Percentiles rank a stretch among this genome's conserved stretches.
These are phyloP conservation scores for Mycena vulgaris DNA, from an alignment of 768 basidiomycete genomes.

Conservation along the genomic window DNA sequence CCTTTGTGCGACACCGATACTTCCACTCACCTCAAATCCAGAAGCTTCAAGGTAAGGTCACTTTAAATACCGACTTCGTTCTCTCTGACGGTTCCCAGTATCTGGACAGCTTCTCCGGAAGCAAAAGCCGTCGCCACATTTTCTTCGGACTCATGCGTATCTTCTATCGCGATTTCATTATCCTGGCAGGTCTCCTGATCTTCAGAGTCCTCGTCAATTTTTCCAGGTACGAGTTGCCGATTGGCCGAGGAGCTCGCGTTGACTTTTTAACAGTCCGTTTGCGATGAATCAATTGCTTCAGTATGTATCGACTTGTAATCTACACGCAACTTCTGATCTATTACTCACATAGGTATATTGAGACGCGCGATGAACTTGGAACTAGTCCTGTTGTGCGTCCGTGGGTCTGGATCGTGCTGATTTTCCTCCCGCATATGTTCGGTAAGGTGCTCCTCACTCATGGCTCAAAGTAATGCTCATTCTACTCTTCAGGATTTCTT, in stretches of 20 bases:
- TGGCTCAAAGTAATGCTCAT: neutral
- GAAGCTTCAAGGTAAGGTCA: slow-evolving; percentile 48
- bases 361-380: slow-evolving; percentile 50
- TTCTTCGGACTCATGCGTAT: slow-evolving; percentile 60
- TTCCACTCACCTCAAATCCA: slow-evolving; percentile 41
- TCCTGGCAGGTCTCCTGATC: slow-evolving; percentile 38
- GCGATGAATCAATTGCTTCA: slow-evolving; percentile 58
- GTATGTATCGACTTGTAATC: slow-evolving; percentile 43
- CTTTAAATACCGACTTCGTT: slow-evolving; percentile 40
- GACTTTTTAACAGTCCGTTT: slow-evolving; percentile 52
- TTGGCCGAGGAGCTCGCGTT: slow-evolving; percentile 40
- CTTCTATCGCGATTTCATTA: slow-evolving; percentile 44
- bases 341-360: slow-evolving; percentile 65
- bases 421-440: slow-evolving; percentile 64
- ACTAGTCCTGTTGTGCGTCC: slow-evolving; percentile 66
- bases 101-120: too few species aligned
- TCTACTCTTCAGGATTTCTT: slow-evolving; percentile 46
- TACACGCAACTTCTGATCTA: neutral
- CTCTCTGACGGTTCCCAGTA: neutral
- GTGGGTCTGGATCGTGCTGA: slow-evolving; percentile 76
- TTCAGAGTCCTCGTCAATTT: too few species aligned
- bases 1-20: slow-evolving; percentile 74
- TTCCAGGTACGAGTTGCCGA: slow-evolving; percentile 1
- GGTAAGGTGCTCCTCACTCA: slow-evolving; percentile 21
- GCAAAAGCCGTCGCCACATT: too few species aligned